Conservation (phyloP, 2,329 filamentous ascomycete genomes). For the Botrytis elliptica region DNA sequence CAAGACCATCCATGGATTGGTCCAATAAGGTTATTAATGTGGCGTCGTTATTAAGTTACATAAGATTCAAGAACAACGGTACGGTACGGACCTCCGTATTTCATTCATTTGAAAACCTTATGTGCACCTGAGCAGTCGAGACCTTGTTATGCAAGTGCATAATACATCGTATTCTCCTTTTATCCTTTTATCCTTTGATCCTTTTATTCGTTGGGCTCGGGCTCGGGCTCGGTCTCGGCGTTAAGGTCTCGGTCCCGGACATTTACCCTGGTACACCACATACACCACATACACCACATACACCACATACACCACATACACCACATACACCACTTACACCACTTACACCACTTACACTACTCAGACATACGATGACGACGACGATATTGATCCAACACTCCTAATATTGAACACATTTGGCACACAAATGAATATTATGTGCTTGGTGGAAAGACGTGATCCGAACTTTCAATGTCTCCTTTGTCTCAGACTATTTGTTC, state of each 20-base stretch:
- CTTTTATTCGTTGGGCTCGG: no score
- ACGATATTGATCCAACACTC: neutral
- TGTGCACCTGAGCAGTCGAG: no score
- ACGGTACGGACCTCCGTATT: no score
- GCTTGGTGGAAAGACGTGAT: neutral
- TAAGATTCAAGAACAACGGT: no score
- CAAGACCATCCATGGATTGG: no score
- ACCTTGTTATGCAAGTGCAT: neutral
- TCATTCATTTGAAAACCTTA: no score
- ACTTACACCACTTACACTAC: neutral
- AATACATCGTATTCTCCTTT: no score
- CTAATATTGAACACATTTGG: accelerated
- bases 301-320: neutral
- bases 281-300: no score
- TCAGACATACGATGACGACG: neutral
- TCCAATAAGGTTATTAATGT: neutral
- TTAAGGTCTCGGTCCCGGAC: neutral
- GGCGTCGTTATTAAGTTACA: no score
- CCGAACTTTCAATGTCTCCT: neutral
- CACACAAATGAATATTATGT: neutral
- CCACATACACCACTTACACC: neutral
- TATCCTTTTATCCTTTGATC: neutral
- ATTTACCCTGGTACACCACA: neutral
- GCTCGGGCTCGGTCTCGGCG: neutral
- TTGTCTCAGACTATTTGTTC: neutral